A percentile compares a stretch with the other conserved stretches of the same genome.
Conservation (phyloP, 805 yeast genomes). For the Saccharomycopsis javanensis region DNA sequence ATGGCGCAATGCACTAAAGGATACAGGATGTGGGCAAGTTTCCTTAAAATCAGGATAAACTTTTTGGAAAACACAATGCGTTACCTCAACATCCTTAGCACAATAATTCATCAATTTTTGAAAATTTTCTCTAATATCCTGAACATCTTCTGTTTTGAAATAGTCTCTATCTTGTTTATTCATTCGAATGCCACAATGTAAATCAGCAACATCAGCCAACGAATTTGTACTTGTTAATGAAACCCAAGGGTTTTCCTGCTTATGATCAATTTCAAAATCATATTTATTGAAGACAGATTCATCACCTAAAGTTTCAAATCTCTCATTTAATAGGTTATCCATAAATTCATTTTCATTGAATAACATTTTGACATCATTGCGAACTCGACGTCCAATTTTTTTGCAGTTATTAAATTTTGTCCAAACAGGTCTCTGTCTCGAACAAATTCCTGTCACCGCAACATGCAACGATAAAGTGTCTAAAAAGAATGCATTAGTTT, state of each 20-base stretch:
- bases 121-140: conserved; percentile 46
- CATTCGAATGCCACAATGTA: conserved; percentile 62
- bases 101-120: conserved; percentile 65
- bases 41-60: conserved; percentile 59
- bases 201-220: conserved; percentile 64
- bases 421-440: conserved; percentile 81
- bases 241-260: conserved; percentile 80
- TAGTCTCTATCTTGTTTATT: conserved; percentile 60
- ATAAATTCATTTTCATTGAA: conserved; percentile 21
- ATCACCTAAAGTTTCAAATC: conserved; percentile 17
- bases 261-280: conserved; percentile 25
- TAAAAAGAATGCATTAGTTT: conserved; percentile 64
- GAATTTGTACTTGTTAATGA: conserved; percentile 67
- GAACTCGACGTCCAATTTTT: conserved; percentile 16
- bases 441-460: conserved; percentile 85
- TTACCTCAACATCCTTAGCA: conserved; percentile 72
- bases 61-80: conserved; percentile 57
- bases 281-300: conserved; percentile 22
- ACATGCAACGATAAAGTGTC: conserved; percentile 93
- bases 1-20: conserved; percentile 75
- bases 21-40: conserved; percentile 87
- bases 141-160: conserved; percentile 47
- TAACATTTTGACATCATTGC: conserved; percentile 12
- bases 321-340: conserved; percentile 5
- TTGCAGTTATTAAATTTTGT: conserved; percentile 39